A percentile compares a stretch with the other conserved stretches of the same genome.
Conservation (phyloP, 2,329 filamentous ascomycete genomes). For the Verticillium nonalfalfae region DNA sequence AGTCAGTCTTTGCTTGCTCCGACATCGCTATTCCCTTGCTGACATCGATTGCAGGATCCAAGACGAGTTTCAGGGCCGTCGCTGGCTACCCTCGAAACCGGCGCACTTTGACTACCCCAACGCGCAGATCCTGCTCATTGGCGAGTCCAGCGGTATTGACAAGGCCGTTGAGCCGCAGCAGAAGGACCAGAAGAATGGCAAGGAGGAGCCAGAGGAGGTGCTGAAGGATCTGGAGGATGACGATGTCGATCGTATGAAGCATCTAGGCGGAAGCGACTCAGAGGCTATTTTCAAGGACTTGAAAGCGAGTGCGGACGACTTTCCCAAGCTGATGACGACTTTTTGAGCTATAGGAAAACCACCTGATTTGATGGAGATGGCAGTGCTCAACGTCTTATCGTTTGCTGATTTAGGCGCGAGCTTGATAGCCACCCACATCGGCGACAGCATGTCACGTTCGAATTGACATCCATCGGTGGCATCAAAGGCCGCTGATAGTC, state of each 20-base stretch:
- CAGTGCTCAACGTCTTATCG: too few species aligned
- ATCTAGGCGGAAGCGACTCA: constrained; percentile 39
- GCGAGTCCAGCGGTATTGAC: constrained; percentile 53
- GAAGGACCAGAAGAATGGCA: constrained; percentile 50
- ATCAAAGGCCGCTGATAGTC: too few species aligned
- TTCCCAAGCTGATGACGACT: constrained; percentile 55
- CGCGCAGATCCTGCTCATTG: constrained; percentile 73
- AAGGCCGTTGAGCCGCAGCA: constrained; percentile 50
- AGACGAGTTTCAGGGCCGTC: constrained; percentile 63
- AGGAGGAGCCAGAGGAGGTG: constrained; percentile 62
- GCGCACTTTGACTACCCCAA: constrained; percentile 69
- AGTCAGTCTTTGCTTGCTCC: constrained; percentile 37
- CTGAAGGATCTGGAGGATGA: constrained; percentile 71
- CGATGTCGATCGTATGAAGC: constrained; percentile 59
- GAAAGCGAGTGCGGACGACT: constrained; percentile 46
- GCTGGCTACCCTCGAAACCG: constrained; percentile 70
- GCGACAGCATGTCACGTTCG: too few species aligned
- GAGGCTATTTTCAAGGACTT: constrained; percentile 42
- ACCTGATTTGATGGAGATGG: too few species aligned
- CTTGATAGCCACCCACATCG: too few species aligned
- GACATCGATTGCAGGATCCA: constrained; percentile 41
- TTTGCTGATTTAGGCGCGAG: too few species aligned
- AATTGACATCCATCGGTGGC: too few species aligned
- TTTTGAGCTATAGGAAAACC: constrained; percentile 24
- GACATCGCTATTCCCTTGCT: neutral